These are phyloP conservation scores for Byssochlamys sp. DNA, from an alignment of 2,329 filamentous ascomycete species.

Conservation along the genomic window DNA sequence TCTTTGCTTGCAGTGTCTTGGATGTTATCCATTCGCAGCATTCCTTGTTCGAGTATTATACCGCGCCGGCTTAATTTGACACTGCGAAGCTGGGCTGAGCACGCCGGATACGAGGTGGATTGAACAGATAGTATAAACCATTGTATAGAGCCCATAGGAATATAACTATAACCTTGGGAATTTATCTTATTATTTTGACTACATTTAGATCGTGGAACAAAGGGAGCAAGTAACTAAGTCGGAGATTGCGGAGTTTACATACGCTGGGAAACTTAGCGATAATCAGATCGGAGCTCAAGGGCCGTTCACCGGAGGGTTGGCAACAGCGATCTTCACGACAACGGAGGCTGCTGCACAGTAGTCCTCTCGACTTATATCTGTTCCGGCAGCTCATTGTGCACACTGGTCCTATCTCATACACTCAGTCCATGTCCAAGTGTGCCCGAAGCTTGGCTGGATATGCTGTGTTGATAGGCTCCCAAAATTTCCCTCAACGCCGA, in stretches of 20 bases:
- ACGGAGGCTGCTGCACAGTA: background rate
- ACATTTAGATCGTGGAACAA: no score
- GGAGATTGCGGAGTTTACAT: constrained; percentile 16
- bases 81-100: background rate
- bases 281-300: constrained; percentile 6
- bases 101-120: background rate
- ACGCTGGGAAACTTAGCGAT: constrained; percentile 5
- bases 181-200: background rate
- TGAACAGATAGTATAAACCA: background rate
- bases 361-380: background rate
- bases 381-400: background rate
- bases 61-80: background rate
- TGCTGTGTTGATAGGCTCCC: background rate
- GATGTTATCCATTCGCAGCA: background rate
- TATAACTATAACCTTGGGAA: background rate
- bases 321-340: background rate
- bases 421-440: background rate
- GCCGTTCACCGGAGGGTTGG: background rate
- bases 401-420: background rate
- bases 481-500: background rate
- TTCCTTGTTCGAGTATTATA: background rate
- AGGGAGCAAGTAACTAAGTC: background rate
- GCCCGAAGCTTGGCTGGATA: background rate
- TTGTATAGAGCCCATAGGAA: background rate
- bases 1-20: background rate